Evolutionary conservation across 495 filamentous ascomycete species (phyloP).

Genomic region (Hyphodiscus hymeniophilus): DNA sequence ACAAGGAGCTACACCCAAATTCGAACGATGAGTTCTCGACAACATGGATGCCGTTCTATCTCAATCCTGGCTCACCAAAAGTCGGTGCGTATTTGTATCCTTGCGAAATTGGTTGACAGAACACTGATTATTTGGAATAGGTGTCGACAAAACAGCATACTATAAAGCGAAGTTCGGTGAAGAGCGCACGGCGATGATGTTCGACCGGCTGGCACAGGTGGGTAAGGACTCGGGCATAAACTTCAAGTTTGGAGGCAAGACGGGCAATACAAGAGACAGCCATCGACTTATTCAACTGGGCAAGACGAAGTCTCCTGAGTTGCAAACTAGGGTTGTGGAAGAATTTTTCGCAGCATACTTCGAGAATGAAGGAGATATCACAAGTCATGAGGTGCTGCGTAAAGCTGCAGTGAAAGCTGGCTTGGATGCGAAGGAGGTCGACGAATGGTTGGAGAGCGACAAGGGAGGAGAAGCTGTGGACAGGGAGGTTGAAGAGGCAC

Average conservation of each 20-base stretch:
- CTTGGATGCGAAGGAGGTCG: conserved; percentile 48
- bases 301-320: conserved; percentile 42
- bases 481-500: conserved; percentile 54
- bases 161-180: conserved; percentile 52
- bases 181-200: conserved; percentile 46
- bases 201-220: conserved; percentile 43
- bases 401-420: conserved; percentile 57
- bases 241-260: conserved; percentile 64
- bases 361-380: conserved; percentile 72
- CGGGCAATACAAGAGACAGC: conserved; percentile 70
- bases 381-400: conserved; percentile 47
- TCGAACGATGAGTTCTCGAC: conserved; percentile 59
- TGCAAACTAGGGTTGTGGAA: conserved; percentile 58
- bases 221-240: conserved; percentile 60
- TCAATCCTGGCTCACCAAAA: conserved; percentile 57
- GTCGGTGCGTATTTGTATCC: conserved; percentile 9
- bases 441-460: conserved; percentile 53
- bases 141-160: conserved; percentile 47
- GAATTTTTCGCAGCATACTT: conserved; percentile 68
- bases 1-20: conserved; percentile 48
- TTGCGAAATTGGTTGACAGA: neutral
- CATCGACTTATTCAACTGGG: conserved; percentile 68
- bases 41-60: conserved; percentile 71
- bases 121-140: conserved; percentile 15
- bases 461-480: conserved; percentile 64